These are phyloP conservation scores for Mycena maculata DNA, from an alignment of 768 basidiomycete species.

Conservation along the genomic window DNA sequence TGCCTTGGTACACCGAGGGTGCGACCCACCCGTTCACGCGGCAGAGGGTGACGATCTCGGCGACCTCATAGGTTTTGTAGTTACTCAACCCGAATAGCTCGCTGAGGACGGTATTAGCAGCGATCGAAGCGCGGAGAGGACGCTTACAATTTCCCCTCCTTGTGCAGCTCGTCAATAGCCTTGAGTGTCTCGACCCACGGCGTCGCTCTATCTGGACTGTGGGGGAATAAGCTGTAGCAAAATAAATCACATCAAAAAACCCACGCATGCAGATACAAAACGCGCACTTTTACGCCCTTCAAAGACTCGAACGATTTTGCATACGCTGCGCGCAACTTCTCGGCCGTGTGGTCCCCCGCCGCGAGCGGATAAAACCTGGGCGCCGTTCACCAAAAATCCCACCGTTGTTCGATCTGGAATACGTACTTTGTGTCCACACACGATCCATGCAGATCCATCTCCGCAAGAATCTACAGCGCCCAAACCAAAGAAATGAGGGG, in stretches of 20 bases:
- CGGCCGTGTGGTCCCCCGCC: constrained; percentile 54
- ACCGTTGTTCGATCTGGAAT: too few species aligned
- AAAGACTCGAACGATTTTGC: constrained; percentile 47
- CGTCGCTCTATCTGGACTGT: constrained; percentile 53
- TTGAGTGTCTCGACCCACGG: constrained; percentile 57
- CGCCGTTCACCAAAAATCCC: not conserved
- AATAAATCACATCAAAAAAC: not conserved
- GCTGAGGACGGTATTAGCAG: constrained; percentile 36
- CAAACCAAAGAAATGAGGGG: not conserved
- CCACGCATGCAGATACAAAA: constrained; percentile 56
- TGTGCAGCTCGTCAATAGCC: constrained; percentile 52
- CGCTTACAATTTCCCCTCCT: constrained; percentile 42
- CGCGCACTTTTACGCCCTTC: constrained; percentile 50
- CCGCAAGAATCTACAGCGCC: constrained; percentile 47
- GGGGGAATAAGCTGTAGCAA: not conserved
- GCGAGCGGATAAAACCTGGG: constrained; percentile 24
- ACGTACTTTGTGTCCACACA: constrained; percentile 59
- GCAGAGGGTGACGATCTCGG: constrained; percentile 60
- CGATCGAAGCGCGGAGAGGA: not conserved
- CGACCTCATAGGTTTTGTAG: constrained; percentile 60
- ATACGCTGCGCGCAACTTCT: constrained; percentile 48
- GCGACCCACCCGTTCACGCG: constrained; percentile 54
- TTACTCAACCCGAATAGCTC: constrained; percentile 63
- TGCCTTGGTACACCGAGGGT: constrained; percentile 58
- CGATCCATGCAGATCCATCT: constrained; percentile 51